phyloP scores from a whole-genome alignment of 1,284 basidiomycete species.

The Lentinula novae-zelandiae region DNA sequence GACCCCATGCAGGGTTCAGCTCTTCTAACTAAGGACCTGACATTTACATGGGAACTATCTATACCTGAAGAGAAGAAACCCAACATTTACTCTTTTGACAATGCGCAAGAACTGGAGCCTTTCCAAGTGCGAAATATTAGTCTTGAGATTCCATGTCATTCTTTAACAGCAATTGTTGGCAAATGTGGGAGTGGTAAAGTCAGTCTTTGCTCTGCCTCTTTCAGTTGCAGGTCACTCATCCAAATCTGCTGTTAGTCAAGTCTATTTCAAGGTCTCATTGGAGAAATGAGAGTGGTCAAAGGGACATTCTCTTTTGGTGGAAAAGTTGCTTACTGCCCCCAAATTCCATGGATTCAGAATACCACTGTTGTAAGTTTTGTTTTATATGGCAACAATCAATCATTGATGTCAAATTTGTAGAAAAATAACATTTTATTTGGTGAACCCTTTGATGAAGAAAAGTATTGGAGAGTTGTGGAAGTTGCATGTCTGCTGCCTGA shows the following conservation, averaged over 20 bases:
- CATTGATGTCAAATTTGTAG: slow-evolving; percentile 23
- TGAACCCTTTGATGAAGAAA: slow-evolving; percentile 60
- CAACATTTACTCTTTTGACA: background rate
- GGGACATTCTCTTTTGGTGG: slow-evolving; percentile 62
- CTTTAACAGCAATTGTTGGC: slow-evolving; percentile 64
- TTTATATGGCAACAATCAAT: background rate
- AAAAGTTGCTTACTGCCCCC: slow-evolving; percentile 68
- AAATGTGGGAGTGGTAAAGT: slow-evolving; percentile 59
- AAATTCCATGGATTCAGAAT: slow-evolving; percentile 84
- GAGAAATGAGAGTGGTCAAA: slow-evolving; percentile 61
- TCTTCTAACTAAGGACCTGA: slow-evolving; percentile 48
- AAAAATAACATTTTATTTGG: slow-evolving; percentile 70
- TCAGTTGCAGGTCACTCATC: background rate
- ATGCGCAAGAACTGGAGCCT: slow-evolving; percentile 18
- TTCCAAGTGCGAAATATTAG: slow-evolving; percentile 54
- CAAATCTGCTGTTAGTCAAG: slow-evolving; percentile 35
- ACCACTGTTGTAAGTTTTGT: slow-evolving; percentile 46
- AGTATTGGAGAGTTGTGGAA: slow-evolving; percentile 65
- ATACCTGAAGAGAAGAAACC: background rate
- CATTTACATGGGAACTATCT: slow-evolving; percentile 61
- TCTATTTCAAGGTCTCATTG: slow-evolving; percentile 65
- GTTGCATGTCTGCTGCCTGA: slow-evolving; percentile 64
- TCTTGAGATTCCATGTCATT: slow-evolving; percentile 54
- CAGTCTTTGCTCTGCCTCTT: background rate
- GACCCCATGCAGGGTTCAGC: slow-evolving; percentile 45